These are phyloP conservation scores for Proteromonas lacertae DNA, from an alignment of 352 stramenopile genomes.

Conservation along the genomic window DNA sequence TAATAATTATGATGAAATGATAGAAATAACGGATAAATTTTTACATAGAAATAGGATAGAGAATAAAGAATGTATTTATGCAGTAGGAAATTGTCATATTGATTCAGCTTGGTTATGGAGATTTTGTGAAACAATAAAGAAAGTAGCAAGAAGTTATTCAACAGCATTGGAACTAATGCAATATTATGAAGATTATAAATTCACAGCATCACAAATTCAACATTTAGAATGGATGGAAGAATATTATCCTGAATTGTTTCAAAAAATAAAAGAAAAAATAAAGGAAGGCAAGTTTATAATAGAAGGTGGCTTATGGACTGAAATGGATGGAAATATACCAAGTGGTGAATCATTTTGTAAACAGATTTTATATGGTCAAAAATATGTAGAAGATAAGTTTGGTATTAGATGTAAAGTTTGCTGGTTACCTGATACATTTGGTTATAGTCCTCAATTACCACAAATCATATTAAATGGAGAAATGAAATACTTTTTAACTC, in stretches of 20 bases:
- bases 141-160: neutral
- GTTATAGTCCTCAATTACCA: slow-evolving; percentile 1
- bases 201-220: neutral
- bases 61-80: neutral
- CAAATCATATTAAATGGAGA: neutral
- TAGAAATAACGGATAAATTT: neutral
- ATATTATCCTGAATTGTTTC: neutral
- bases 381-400: neutral
- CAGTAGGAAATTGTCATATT: slow-evolving; percentile 3
- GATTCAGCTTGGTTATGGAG: slow-evolving; percentile 2
- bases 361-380: neutral
- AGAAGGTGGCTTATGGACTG: neutral
- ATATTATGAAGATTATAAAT: neutral
- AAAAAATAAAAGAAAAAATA: neutral
- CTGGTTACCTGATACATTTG: slow-evolving; percentile 5
- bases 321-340: slow-evolving; percentile 1
- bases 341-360: neutral
- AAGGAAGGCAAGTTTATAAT: neutral
- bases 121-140: neutral
- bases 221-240: neutral
- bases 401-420: neutral
- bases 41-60: neutral
- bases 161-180: neutral
- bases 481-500: slow-evolving; percentile 1
- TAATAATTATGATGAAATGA: neutral